phyloP scores from a whole-genome alignment of 768 basidiomycete species.

The Russula brevipes region DNA sequence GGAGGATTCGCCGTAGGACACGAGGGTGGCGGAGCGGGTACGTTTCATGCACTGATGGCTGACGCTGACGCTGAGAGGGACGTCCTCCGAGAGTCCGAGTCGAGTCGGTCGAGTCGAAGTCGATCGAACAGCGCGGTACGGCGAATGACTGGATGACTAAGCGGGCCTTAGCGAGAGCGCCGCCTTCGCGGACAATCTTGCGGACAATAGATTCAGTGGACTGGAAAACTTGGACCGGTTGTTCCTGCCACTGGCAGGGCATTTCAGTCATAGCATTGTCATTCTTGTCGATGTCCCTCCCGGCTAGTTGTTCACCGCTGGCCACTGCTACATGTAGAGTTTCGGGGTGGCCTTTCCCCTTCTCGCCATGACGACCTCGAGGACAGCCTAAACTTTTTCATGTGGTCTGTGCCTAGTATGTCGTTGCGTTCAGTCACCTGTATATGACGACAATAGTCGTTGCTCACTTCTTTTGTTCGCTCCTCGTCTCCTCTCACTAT shows the following conservation, averaged over 20 bases:
- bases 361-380: too few relatives aligned
- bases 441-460: neutral
- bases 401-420: neutral
- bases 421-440: neutral
- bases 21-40: conserved; percentile 8
- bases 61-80: too few relatives aligned
- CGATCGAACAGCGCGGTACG: too few relatives aligned
- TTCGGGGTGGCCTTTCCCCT: neutral
- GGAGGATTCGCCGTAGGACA: conserved; percentile 15
- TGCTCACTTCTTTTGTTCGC: neutral
- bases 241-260: too few relatives aligned
- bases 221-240: too few relatives aligned
- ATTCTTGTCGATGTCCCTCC: neutral
- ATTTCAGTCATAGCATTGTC: too few relatives aligned
- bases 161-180: too few relatives aligned
- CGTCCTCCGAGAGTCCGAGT: too few relatives aligned
- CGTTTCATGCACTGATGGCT: conserved; percentile 17
- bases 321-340: neutral
- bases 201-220: too few relatives aligned
- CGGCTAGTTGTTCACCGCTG: neutral
- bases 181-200: too few relatives aligned
- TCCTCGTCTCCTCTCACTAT: neutral
- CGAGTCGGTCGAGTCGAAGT: too few relatives aligned
- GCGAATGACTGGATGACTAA: too few relatives aligned
- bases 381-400: neutral